phyloP scores from a whole-genome alignment of 306 rosid genomes.

The Hylodesmum podocarpum region DNA sequence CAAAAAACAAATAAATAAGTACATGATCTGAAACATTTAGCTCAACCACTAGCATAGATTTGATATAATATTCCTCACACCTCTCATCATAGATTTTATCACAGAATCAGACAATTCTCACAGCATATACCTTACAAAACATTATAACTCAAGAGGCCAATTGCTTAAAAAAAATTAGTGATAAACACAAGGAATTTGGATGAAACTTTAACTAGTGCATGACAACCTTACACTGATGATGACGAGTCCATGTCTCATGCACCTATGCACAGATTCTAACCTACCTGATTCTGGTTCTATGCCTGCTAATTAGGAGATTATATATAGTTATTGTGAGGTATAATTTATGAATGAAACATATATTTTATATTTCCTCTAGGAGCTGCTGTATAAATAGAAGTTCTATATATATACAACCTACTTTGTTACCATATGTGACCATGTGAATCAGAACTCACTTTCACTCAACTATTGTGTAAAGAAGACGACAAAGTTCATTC shows the following conservation, averaged over 20 bases:
- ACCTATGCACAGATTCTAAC: neutral
- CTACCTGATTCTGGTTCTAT: neutral
- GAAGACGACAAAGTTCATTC: neutral
- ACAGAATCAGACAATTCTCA: neutral
- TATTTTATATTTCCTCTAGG: neutral
- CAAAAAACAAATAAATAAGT: neutral
- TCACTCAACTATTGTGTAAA: neutral
- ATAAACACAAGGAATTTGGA: neutral
- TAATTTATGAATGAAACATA: neutral
- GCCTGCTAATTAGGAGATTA: neutral
- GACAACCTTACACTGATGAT: neutral
- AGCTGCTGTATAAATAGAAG: neutral
- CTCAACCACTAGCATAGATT: constrained; percentile 16
- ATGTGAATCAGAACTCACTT: neutral
- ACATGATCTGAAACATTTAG: neutral
- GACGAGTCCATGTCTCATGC: neutral
- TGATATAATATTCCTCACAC: constrained; percentile 4
- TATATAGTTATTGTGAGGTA: neutral
- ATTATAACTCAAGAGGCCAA: neutral
- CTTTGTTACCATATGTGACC: too few relatives aligned
- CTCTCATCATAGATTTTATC: constrained; percentile 12
- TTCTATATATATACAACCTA: too few relatives aligned
- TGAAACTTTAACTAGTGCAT: neutral
- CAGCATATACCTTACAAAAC: neutral
- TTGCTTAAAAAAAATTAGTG: neutral